Evolutionary conservation across 2,329 filamentous ascomycete species (phyloP).

Genomic region (Talaromyces piceae): DNA sequence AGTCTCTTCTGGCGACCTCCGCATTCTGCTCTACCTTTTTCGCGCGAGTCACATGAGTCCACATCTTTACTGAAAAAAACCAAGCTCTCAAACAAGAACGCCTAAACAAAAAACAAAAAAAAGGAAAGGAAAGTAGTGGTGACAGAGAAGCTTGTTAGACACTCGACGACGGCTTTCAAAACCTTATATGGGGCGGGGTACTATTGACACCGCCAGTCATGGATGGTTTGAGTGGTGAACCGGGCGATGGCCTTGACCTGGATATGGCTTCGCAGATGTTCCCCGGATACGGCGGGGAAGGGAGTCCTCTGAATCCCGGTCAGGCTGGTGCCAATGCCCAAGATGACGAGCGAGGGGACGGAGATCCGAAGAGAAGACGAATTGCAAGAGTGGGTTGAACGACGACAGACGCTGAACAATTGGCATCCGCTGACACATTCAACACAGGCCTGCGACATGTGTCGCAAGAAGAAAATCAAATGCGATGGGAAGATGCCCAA

Average conservation of each 20-base stretch:
- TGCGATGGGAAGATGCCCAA: slow-evolving; percentile 93
- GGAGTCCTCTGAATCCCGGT: slow-evolving; percentile 48
- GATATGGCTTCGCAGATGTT: slow-evolving; percentile 56
- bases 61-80: not conserved
- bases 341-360: slow-evolving; percentile 54
- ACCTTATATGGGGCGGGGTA: not conserved
- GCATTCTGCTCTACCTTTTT: not conserved
- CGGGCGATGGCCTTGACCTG: slow-evolving; percentile 32
- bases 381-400: slow-evolving; percentile 84
- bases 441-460: slow-evolving; percentile 83
- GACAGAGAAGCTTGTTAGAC: not conserved
- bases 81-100: not conserved
- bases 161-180: not conserved
- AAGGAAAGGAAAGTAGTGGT: too few relatives aligned
- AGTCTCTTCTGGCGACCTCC: not conserved
- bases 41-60: not conserved
- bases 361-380: slow-evolving; percentile 71
- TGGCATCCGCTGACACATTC: not conserved
- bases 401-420: slow-evolving; percentile 27
- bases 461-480: slow-evolving; percentile 88
- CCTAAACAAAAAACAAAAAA: not conserved
- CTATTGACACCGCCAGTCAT: slow-evolving; percentile 15
- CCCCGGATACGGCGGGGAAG: slow-evolving; percentile 51
- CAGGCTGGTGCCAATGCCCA: slow-evolving; percentile 27
- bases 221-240: slow-evolving; percentile 30